Evolutionary conservation across 495 filamentous ascomycete species (phyloP), one percentile per base, ranked within the genome.

Genomic region (Neurospora sp.): DNA sequence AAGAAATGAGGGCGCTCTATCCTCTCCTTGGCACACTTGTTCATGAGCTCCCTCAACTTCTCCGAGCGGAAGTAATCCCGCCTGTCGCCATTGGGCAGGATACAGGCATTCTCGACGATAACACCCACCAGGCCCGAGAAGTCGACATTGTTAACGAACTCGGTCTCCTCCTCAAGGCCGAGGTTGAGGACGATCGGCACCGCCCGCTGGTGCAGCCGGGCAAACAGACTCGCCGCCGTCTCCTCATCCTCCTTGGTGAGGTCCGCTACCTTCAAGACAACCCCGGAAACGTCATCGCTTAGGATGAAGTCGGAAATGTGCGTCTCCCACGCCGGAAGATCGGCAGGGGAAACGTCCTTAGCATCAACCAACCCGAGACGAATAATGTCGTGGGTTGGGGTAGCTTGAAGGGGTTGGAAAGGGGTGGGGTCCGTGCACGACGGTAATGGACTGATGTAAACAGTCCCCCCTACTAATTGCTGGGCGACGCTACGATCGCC

Each of bases 41-140:
- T 35, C 77, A 87, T 84, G 1, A 84, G 82, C 8, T 83, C 70
- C 62, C 83, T 83, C 59, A 87, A 75, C 3, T 78, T 74, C 14
- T 76, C 71, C 72, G 85, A 80, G 31, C 83, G 81, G 74, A 88
- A 88, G 71, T 86, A 87, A 71, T 88, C 86, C 1, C 86, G 79
- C 70, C 86, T 84, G 48, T 84, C 76, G 14, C 86, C 86, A 20
- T 82, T 72, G 1, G 81, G 79, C 35, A 87, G 74, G 71, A 87
- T 86, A 72, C 83, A 87, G 14, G 84, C 85, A 74, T 88, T 87
- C 18, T 82, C 79, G 54, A 88, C 77, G 0, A 88, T 84, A 20
- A 88, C 18, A 0, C 86, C 86, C 4, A 44, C 71, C 5, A 78
- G 31, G 0, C 71, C n/a, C 0, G 46, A 62, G 9, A 80, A 59